Evolutionary conservation across 2,329 filamentous ascomycete genomes (phyloP), one percentile per base, ranked within the genome.

Genomic region (Phyllosticta paracitricarpa): DNA sequence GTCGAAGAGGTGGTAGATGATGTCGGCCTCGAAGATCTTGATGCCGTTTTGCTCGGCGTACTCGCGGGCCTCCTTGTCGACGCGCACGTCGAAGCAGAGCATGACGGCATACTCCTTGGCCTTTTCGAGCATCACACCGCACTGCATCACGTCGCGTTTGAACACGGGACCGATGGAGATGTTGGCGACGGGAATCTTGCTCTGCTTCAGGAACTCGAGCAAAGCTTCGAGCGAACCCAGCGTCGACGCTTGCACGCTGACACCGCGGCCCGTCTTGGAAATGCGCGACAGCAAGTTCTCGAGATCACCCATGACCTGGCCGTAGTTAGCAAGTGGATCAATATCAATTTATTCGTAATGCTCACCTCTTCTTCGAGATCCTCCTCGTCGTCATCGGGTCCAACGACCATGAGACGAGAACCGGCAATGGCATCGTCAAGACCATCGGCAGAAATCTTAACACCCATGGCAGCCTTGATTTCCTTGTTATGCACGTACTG

Each of bases 31-130:
- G 80, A 99, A 99, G 69, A 99, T 89, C 81, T 96, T 97, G 78
- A 99, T 89, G 58, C 91, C 91, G 64, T 96, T 86, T 62, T 97
- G 91, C 19, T 97, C 91, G 10, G 94, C 94, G 69, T 97, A 96
- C 9, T 84, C 82, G 66, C 88, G 86, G 0, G 94, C 94, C 72
- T 99, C 94, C 76, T 96, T 97, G 78, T 99, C 94, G 17, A 99
- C 90, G 80, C 97, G 97, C 77, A 99, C 94, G 74, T 99, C 95
- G 82, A 99, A 99, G 75, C 94, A 97, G 57, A 99, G 86, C 94
- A 99, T 99, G 73, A 97, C 90, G n/a, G 94, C 94, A 68, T 87
- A 95, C 72, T 99, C 92, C 66, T 91, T 91, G 17, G 87, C 84
- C 79, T 97, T 97, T 77, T 99, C 94, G 70, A 97, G 75, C 94